Evolutionary conservation across 1,284 basidiomycete genomes (phyloP), one percentile per base, ranked within the genome.

Genomic region (Apiotrichum veenhuisii): DNA sequence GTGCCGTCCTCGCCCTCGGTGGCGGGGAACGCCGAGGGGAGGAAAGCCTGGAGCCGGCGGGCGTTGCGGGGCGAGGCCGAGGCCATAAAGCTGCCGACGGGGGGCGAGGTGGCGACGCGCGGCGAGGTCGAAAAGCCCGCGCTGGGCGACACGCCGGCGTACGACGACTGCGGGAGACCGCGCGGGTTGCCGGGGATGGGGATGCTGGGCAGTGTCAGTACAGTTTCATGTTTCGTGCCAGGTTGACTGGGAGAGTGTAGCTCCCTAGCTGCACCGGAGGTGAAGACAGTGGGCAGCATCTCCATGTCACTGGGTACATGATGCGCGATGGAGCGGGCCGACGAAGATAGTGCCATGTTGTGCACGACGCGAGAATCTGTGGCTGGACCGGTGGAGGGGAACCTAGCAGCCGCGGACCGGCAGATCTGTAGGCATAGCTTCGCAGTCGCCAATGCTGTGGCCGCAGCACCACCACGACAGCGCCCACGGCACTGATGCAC

Each of bases 171-270:
- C n/a, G 68, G 68, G 34, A 76, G 52, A 42, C 71, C 72, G 12
- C 71, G 66, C 37, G 76, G 72, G 68, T 77, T 76, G 53, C 68
- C 57, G 25, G 76, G 76, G 55, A 77, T 77, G 27, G 76, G 74
- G 44, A 77, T 76, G 59, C 76, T 77, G 56, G 5, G 25, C n/a
- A 5, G 43, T 41, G 38, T 47, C 18, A 47, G 49, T 46, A n/a
- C n/a, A n/a, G n/a, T n/a, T n/a, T 23, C 2, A 26, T 18, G 34
- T 27, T 26, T 36, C 22, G n/a, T 69, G 30, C 72, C 74, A 54
- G 70, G 74, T 47, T 26, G 34, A 51, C 22, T 30, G 14, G 37
- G 27, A 33, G 45, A 40, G 55, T 33, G 18, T 46, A n/a, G 22
- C 22, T n/a, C n/a, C n/a, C n/a, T n/a, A n/a, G n/a, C n/a, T n/a